Conservation (phyloP, 495 filamentous ascomycete species). For the Choiromyces venosus region DNA sequence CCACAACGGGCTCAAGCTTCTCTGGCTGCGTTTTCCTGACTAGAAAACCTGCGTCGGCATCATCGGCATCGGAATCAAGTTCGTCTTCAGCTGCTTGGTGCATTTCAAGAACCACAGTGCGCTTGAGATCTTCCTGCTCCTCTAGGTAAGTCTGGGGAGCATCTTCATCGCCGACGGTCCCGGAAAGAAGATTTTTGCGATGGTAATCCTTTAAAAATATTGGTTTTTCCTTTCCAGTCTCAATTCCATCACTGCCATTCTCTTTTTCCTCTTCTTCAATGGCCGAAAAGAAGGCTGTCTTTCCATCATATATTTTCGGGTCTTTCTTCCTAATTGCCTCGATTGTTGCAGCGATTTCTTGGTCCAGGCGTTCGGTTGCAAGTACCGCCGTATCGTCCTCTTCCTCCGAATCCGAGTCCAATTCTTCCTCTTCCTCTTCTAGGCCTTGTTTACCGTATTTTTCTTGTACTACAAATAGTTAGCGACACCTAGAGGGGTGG, state of each 20-base stretch:
- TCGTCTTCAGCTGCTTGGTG: constrained; percentile 54
- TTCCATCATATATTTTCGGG: constrained; percentile 78
- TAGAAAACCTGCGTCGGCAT: constrained; percentile 69
- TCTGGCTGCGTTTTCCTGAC: constrained; percentile 49
- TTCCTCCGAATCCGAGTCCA: constrained; percentile 58
- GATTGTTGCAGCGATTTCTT: constrained; percentile 77
- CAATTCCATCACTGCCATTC: constrained; percentile 22
- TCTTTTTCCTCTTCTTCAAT: constrained; percentile 51
- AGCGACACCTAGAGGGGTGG: constrained; percentile 3
- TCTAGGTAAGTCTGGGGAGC: constrained; percentile 67
- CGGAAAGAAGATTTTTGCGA: constrained; percentile 70
- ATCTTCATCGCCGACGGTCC: constrained; percentile 54
- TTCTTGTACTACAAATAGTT: constrained; percentile 61
- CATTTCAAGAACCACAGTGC: constrained; percentile 70
- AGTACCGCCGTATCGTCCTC: constrained; percentile 88
- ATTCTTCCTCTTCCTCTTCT: constrained; percentile 42
- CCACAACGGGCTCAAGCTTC: constrained; percentile 43
- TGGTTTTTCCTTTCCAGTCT: constrained; percentile 64
- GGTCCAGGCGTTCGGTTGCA: constrained; percentile 72
- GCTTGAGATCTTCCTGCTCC: constrained; percentile 77
- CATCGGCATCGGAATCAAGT: constrained; percentile 51
- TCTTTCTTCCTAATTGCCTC: constrained; percentile 83
- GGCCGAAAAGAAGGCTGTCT: constrained; percentile 66
- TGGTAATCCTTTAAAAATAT: constrained; percentile 89
- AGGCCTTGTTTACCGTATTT: constrained; percentile 63